Conservation (phyloP, 305 asterid species). For the Fraxinus platypoda region DNA sequence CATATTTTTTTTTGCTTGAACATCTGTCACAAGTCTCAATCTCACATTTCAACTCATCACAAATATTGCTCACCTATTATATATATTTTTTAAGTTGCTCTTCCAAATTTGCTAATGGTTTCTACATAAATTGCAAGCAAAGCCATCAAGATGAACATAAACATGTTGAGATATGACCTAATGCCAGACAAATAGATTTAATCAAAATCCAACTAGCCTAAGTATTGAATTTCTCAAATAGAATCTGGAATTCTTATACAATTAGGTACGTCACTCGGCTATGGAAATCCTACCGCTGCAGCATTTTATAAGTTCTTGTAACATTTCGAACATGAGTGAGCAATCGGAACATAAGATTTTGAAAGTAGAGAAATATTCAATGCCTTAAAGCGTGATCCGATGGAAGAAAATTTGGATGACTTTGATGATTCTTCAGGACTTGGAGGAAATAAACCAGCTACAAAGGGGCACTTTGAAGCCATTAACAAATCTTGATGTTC, state of each 20-base stretch:
- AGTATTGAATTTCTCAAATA: neutral
- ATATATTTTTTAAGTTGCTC: neutral
- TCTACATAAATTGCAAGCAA: neutral
- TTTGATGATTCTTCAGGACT: slow-evolving; percentile 91
- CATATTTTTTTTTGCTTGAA: neutral
- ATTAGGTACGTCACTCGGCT: neutral
- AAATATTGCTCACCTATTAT: neutral
- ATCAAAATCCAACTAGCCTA: neutral
- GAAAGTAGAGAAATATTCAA: slow-evolving; percentile 9
- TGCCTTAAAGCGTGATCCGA: slow-evolving; percentile 98
- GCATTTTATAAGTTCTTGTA: neutral
- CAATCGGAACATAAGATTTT: neutral
- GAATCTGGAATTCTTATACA: neutral
- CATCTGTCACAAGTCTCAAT: neutral
- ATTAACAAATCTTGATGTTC: slow-evolving; percentile 95
- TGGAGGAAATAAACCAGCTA: slow-evolving; percentile 91
- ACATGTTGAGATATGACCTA: neutral
- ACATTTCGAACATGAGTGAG: neutral
- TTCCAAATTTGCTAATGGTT: neutral
- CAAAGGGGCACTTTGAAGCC: slow-evolving; percentile 88
- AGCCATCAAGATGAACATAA: neutral
- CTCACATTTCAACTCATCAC: neutral
- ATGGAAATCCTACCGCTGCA: neutral
- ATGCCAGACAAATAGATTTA: neutral
- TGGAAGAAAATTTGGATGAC: slow-evolving; percentile 98